A percentile compares a stretch with the other conserved stretches of the same genome.
phyloP scores from a whole-genome alignment of 2,329 filamentous ascomycete species.

The Paramyrothecium roridum region DNA sequence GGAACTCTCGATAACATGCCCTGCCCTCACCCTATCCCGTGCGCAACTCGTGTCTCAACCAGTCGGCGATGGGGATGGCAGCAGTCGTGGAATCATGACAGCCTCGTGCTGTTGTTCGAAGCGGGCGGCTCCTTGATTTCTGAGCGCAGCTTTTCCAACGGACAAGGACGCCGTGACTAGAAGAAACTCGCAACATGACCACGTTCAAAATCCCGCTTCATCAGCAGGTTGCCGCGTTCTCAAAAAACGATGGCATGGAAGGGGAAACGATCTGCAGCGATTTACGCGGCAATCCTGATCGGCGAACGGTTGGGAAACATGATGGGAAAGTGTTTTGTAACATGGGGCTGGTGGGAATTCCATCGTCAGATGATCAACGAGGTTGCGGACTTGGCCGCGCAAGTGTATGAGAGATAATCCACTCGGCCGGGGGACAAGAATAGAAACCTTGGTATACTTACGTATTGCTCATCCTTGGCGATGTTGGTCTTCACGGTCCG shows the following conservation, averaged over 20 bases:
- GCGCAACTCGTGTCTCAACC: too few relatives aligned
- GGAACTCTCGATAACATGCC: neutral
- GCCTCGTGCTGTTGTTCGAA: too few relatives aligned
- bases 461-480: neutral
- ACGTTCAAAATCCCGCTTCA: neutral
- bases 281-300: neutral
- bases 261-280: neutral
- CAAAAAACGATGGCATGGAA: neutral
- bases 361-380: neutral
- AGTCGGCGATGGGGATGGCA: too few relatives aligned
- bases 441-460: neutral
- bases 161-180: too few relatives aligned
- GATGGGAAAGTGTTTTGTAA: neutral
- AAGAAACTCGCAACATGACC: neutral
- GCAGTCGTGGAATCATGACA: too few relatives aligned
- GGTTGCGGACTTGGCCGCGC: neutral
- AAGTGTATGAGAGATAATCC: neutral
- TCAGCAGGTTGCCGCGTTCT: neutral
- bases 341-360: neutral
- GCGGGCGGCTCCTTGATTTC: neutral
- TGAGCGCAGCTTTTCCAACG: too few relatives aligned
- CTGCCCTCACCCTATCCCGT: too few relatives aligned
- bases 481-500: neutral
- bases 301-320: neutral
- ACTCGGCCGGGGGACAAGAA: neutral